Evolutionary conservation across 768 basidiomycete species (phyloP).

Genomic region (Serendipita vermifera): DNA sequence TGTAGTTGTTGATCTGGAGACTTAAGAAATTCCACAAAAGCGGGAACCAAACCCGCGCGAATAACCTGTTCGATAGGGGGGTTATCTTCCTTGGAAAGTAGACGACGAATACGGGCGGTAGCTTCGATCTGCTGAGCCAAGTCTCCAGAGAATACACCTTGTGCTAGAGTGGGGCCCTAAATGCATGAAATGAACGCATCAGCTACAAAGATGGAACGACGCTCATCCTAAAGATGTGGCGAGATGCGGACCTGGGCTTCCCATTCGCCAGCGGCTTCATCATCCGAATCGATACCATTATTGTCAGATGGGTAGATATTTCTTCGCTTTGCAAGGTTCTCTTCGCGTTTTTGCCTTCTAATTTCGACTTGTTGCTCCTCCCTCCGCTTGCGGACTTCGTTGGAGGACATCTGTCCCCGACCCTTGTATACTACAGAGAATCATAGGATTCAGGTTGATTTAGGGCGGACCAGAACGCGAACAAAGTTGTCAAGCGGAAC

Average conservation of each 20-base stretch:
- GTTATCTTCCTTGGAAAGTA: constrained; percentile 98
- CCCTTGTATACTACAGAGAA: constrained; percentile 22
- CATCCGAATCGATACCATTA: constrained; percentile 29
- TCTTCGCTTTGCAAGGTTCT: constrained; percentile 34
- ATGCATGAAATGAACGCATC: neutral
- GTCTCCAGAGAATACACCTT: constrained; percentile 3
- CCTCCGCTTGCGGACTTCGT: constrained; percentile 31
- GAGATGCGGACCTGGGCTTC: constrained; percentile 54
- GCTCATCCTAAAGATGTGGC: constrained; percentile 8
- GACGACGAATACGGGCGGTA: constrained; percentile 96
- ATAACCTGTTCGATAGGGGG: constrained; percentile 95
- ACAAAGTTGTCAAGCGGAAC: neutral
- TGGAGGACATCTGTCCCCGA: constrained; percentile 23
- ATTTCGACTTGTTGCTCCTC: constrained; percentile 40
- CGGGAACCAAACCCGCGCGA: constrained; percentile 90
- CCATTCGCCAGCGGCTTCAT: constrained; percentile 36
- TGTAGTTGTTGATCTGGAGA: constrained; percentile 4
- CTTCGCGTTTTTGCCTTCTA: constrained; percentile 36
- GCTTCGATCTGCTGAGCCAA: constrained; percentile 39
- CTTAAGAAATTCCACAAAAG: constrained; percentile 89
- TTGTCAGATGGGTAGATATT: constrained; percentile 25
- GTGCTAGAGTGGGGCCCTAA: neutral
- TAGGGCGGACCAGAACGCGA: neutral
- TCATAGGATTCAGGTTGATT: neutral
- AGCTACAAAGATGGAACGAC: neutral